Evolutionary conservation across 192 early-diverging fungal genomes (phyloP).

Genomic region (Dispira parvispora): DNA sequence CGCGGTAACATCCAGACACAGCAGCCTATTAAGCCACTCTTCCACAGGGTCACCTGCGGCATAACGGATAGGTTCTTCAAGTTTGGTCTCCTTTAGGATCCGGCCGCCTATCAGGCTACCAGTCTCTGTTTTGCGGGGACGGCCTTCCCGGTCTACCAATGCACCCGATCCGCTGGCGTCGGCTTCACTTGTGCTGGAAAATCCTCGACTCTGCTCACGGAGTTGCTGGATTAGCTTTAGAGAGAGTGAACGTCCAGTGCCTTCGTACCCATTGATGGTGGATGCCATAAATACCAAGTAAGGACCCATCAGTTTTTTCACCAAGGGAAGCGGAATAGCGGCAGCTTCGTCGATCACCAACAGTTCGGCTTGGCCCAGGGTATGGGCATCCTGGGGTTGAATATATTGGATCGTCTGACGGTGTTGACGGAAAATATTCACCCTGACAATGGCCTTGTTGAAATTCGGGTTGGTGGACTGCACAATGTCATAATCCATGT

Average conservation of each 20-base stretch:
- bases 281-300: slow-evolving; percentile 97
- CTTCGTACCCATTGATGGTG: slow-evolving; percentile 99
- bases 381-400: slow-evolving; percentile 84
- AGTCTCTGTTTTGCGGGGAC: slow-evolving; percentile 17
- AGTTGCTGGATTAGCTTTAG: slow-evolving; percentile 91
- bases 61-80: slow-evolving; percentile 94
- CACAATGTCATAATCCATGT: slow-evolving; percentile 97
- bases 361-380: slow-evolving; percentile 90
- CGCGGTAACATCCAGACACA: slow-evolving; percentile 82
- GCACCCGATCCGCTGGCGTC: slow-evolving; percentile 11
- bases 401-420: slow-evolving; percentile 97
- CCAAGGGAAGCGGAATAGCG: slow-evolving; percentile 88
- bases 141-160: slow-evolving; percentile 39
- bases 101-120: slow-evolving; percentile 33
- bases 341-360: slow-evolving; percentile 98
- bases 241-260: slow-evolving; percentile 91
- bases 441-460: slow-evolving; percentile 87
- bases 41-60: slow-evolving; percentile 72
- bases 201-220: slow-evolving; percentile 76
- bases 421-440: slow-evolving; percentile 92
- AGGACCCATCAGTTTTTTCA: slow-evolving; percentile 80
- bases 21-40: slow-evolving; percentile 84
- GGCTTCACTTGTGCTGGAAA: slow-evolving; percentile 25
- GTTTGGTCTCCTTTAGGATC: slow-evolving; percentile 72
- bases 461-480: slow-evolving; percentile 93